Conservation (phyloP, 2,329 filamentous ascomycete genomes). For the Bertia moriformis region DNA sequence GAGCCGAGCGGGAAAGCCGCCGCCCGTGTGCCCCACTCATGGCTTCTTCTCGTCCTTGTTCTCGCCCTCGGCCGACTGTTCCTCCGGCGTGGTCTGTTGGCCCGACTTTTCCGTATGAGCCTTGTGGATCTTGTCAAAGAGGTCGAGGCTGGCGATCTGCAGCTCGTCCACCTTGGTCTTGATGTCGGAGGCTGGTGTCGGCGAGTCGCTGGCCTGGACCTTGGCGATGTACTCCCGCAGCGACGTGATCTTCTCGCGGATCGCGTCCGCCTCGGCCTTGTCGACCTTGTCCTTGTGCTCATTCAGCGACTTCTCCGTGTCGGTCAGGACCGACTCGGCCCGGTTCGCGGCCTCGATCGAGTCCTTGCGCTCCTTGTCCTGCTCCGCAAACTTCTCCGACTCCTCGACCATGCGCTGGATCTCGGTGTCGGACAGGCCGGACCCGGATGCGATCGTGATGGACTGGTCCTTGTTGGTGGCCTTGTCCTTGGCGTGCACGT, state of each 20-base stretch:
- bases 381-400: slow-evolving; percentile 88
- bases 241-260: slow-evolving; percentile 79
- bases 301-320: slow-evolving; percentile 95
- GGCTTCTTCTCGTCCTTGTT: slow-evolving; percentile 60
- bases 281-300: slow-evolving; percentile 92
- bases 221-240: slow-evolving; percentile 85
- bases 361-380: slow-evolving; percentile 91
- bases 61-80: slow-evolving; percentile 23
- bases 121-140: slow-evolving; percentile 99
- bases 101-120: slow-evolving; percentile 58
- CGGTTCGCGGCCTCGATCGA: slow-evolving; percentile 95
- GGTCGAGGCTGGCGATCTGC: slow-evolving; percentile 83
- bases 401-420: slow-evolving; percentile 97
- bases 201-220: slow-evolving; percentile 84
- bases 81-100: neutral
- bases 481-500: slow-evolving; percentile 98
- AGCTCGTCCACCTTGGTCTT: slow-evolving; percentile 99
- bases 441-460: slow-evolving; percentile 95
- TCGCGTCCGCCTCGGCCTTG: slow-evolving; percentile 84
- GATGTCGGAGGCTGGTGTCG: slow-evolving; percentile 75
- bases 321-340: slow-evolving; percentile 88
- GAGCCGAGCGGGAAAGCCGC: slow-evolving; percentile 6
- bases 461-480: slow-evolving; percentile 99
- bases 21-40: slow-evolving; percentile 31
- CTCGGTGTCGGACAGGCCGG: slow-evolving; percentile 84